phyloP scores from a whole-genome alignment of 2,329 filamentous ascomycete genomes.

The Claviceps sp. region DNA sequence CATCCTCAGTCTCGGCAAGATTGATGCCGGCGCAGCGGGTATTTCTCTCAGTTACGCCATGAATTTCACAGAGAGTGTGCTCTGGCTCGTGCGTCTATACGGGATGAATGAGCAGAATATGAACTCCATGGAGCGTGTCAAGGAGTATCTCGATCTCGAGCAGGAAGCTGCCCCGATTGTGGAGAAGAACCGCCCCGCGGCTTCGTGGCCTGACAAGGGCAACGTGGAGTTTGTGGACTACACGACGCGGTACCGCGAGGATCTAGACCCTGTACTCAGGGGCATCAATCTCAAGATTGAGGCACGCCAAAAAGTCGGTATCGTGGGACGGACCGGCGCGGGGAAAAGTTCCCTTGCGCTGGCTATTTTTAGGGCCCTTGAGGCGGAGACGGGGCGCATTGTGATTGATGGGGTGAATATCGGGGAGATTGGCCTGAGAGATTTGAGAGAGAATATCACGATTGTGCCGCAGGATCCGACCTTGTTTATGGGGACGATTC shows the following conservation, averaged over 20 bases:
- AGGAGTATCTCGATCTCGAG: slow-evolving; percentile 93
- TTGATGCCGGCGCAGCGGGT: slow-evolving; percentile 85
- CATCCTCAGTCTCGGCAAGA: slow-evolving; percentile 64
- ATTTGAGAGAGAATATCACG: slow-evolving; percentile 84
- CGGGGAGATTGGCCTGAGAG: slow-evolving; percentile 77
- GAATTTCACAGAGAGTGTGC: slow-evolving; percentile 89
- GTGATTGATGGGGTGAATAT: slow-evolving; percentile 87
- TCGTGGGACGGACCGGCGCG: slow-evolving; percentile 88
- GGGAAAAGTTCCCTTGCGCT: slow-evolving; percentile 93
- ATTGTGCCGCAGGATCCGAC: slow-evolving; percentile 97
- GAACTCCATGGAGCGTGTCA: slow-evolving; percentile 96
- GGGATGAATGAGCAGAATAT: slow-evolving; percentile 97
- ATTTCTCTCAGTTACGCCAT: slow-evolving; percentile 92
- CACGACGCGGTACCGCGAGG: slow-evolving; percentile 75
- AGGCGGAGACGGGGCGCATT: slow-evolving; percentile 82
- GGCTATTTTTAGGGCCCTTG: slow-evolving; percentile 83
- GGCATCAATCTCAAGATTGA: slow-evolving; percentile 76
- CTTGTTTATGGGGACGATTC: slow-evolving; percentile 81
- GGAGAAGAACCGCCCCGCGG: slow-evolving; percentile 61
- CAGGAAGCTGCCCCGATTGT: slow-evolving; percentile 76
- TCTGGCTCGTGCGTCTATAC: slow-evolving; percentile 93
- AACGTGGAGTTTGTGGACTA: slow-evolving; percentile 81
- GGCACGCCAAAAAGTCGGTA: slow-evolving; percentile 83
- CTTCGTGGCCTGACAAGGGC: slow-evolving; percentile 76
- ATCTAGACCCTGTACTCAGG: slow-evolving; percentile 76